phyloP scores from a whole-genome alignment of 805 yeast species.

The Wickerhamomyces xylosicus region DNA sequence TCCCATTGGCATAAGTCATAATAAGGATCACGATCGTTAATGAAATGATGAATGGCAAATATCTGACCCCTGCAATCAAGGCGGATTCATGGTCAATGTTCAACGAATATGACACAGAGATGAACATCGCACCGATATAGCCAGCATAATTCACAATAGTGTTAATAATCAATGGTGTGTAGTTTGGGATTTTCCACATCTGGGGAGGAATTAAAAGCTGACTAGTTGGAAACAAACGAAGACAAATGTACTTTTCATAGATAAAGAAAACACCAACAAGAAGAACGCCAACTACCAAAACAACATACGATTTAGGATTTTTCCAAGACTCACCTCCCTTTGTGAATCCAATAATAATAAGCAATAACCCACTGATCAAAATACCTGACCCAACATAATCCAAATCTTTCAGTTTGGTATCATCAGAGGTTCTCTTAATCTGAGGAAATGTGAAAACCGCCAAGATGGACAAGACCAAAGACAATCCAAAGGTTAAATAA shows the following conservation, averaged over 20 bases:
- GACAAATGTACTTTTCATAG: constrained; percentile 19
- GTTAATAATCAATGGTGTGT: constrained; percentile 14
- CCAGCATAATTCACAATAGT: constrained; percentile 13
- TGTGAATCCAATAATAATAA: constrained; percentile 32
- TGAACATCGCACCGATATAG: constrained; percentile 13
- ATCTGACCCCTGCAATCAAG: constrained; percentile 25
- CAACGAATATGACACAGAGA: constrained; percentile 18
- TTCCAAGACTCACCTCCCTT: constrained; percentile 35
- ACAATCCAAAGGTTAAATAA: constrained; percentile 27
- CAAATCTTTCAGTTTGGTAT: constrained; percentile 19
- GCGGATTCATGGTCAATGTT: constrained; percentile 20
- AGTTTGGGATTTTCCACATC: constrained; percentile 15
- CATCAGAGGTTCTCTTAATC: background rate
- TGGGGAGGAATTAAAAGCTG: constrained; percentile 10
- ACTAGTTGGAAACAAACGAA: constrained; percentile 9
- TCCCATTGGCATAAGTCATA: background rate
- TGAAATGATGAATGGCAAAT: constrained; percentile 24
- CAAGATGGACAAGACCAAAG: constrained; percentile 9
- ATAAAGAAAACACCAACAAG: constrained; percentile 17
- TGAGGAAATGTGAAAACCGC: background rate
- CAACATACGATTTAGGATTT: constrained; percentile 29
- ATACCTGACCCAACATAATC: constrained; percentile 25
- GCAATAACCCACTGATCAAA: constrained; percentile 25
- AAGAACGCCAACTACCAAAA: constrained; percentile 27
- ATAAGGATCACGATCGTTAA: constrained; percentile 18